These are phyloP conservation scores for Zelonia costaricensis DNA, from an alignment of 208 protist genomes.

Conservation along the genomic window DNA sequence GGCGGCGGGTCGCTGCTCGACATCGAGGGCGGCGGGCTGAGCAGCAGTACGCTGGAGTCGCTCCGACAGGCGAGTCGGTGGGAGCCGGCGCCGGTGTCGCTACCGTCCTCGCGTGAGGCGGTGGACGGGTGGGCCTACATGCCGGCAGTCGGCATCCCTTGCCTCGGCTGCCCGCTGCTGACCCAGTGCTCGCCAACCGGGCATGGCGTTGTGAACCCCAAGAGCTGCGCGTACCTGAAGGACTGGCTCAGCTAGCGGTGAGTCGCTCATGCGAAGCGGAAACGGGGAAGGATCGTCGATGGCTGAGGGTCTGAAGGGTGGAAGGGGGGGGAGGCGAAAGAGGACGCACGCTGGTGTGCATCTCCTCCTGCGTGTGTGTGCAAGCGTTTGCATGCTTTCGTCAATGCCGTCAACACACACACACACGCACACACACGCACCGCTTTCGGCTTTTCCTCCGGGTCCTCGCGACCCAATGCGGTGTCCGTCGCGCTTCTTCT, in stretches of 20 bases:
- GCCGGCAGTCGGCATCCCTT: conserved; percentile 76
- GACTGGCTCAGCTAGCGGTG: conserved; percentile 62
- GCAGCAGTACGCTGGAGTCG: conserved; percentile 5
- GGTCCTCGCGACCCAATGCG: too few species aligned
- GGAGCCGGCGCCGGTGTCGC: conserved; percentile 35
- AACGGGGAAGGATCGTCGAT: not conserved
- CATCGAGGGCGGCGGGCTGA: conserved; percentile 7
- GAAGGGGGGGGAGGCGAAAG: too few species aligned
- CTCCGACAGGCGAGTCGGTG: conserved; percentile 15
- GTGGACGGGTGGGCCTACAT: conserved; percentile 59
- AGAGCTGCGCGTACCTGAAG: conserved; percentile 50
- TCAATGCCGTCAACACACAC: too few species aligned
- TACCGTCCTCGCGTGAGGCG: conserved; percentile 24
- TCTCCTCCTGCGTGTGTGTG: too few species aligned
- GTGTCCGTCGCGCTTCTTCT: too few species aligned
- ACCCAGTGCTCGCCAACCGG: conserved; percentile 44
- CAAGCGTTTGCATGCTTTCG: too few species aligned
- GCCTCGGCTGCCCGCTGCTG: conserved; percentile 78
- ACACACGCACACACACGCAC: too few species aligned
- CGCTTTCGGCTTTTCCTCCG: too few species aligned
- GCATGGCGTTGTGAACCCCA: conserved; percentile 58
- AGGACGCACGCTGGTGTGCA: too few species aligned
- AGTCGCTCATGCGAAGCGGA: too few species aligned
- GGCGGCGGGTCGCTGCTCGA: conserved; percentile 1
- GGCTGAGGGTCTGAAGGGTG: too few species aligned